Base-by-base conservation (phyloP, 208 protist genomes). In the Phytomonas serpens region DNA sequence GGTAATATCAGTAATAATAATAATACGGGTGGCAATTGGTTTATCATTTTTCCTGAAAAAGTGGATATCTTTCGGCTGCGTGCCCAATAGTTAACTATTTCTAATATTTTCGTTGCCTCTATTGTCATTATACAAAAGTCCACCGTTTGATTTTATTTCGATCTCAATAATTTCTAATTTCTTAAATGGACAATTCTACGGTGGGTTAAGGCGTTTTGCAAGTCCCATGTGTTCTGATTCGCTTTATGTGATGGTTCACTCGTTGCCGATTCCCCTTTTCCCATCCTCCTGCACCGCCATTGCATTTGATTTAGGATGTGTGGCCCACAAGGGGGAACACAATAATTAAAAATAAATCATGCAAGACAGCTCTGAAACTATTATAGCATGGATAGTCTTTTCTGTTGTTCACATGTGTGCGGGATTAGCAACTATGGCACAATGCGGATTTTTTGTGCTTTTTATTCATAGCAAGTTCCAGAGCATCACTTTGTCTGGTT, bases 1-100 rank as follows among this genome's bases (percentile, higher is more conserved):
- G 6, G 30, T 29, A 74, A 47, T 33, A 27, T 10, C 64, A 23
- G 47, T 14, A 42, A 71, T 71, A 64, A 5, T 74, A 13, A 37
- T 52, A 61, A 19, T 71, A 27, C 71, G 69, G 6, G 23, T 69
- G 16, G 37, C 57, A 51, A 69, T 42, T 40, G 38, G 69, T 74
- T 72, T 71, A 16, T 69, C 69, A 3, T 2, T 61, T 67, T 14
- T 38, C 2, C 30, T 3, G 10, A 4, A n/a, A 34, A 3, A 67
- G n/a, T n/a, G 13, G 3, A 61, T 61, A 64, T 62, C 27, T 33
- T 9, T 27, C 4, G 29, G 38, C 31, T 36, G 31, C 67, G 27
- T 33, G 33, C 5, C 5, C 34, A 61, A 68, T 68, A 5, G 65
- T 62, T 5, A 2, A 67, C 7, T 37, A 23, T 57, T 27, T 27